phyloP scores from a whole-genome alignment of 495 filamentous ascomycete species.

The Umbilicaria muhlenbergii region DNA sequence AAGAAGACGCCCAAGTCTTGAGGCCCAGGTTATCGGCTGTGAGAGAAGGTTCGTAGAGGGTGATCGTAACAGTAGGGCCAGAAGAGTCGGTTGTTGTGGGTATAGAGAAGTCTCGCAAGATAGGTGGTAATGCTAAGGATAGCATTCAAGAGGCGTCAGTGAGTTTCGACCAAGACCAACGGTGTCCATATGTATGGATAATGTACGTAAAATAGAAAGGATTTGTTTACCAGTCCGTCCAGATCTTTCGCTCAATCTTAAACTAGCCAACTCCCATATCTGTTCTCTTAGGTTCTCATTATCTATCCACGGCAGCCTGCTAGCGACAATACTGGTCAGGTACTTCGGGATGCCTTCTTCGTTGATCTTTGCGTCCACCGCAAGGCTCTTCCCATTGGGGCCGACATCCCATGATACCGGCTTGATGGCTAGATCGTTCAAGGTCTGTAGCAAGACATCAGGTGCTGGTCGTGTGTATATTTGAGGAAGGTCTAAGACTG shows the following conservation, averaged over 20 bases:
- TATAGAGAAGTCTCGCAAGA: conserved; percentile 61
- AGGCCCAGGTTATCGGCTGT: conserved; percentile 78
- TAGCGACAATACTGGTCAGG: conserved; percentile 63
- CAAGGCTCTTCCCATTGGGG: conserved; percentile 10
- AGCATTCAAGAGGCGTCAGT: neutral
- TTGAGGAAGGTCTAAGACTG: conserved; percentile 39
- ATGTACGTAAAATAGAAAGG: neutral
- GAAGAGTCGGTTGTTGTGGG: conserved; percentile 22
- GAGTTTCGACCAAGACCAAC: neutral
- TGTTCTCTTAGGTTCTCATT: conserved; percentile 54
- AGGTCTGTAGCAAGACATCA: conserved; percentile 26
- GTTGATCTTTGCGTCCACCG: neutral
- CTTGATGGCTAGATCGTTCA: conserved; percentile 28
- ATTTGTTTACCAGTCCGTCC: conserved; percentile 42
- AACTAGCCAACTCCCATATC: conserved; percentile 66
- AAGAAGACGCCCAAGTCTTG: conserved; percentile 87
- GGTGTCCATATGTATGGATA: neutral
- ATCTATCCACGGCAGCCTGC: conserved; percentile 56
- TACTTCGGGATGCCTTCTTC: conserved; percentile 37
- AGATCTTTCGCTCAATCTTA: conserved; percentile 66
- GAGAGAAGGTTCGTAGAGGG: conserved; percentile 71
- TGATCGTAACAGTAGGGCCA: conserved; percentile 34
- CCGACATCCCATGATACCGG: conserved; percentile 17
- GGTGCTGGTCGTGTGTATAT: conserved; percentile 33
- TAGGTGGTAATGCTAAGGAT: conserved; percentile 52